Evolutionary conservation across 164 flowering plant genomes (phyloP).

Genomic region (Macadamia integrifolia): DNA sequence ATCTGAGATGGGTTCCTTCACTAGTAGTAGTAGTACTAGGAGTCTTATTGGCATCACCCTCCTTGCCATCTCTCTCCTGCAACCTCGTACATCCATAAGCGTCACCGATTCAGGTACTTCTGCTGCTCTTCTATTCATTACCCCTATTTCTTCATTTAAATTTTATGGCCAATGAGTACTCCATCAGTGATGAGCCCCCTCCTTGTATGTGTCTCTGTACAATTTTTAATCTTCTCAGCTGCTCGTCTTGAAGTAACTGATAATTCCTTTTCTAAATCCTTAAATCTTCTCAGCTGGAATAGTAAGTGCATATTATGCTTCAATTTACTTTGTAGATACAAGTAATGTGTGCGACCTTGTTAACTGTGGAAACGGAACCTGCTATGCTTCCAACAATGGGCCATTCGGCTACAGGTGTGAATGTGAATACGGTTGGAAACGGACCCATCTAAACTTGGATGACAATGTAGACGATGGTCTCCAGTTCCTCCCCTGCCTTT

Average conservation of each 20-base stretch:
- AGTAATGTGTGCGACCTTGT: slow-evolving; percentile 44
- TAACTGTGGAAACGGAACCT: slow-evolving; percentile 62
- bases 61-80: background rate
- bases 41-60: too few relatives aligned
- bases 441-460: slow-evolving; percentile 13
- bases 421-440: slow-evolving; percentile 62
- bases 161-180: background rate
- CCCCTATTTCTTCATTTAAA: background rate
- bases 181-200: too few relatives aligned
- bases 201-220: too few relatives aligned
- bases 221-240: too few relatives aligned
- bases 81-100: background rate
- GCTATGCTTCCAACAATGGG: slow-evolving; percentile 32
- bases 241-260: too few relatives aligned
- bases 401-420: slow-evolving; percentile 37
- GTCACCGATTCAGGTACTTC: background rate
- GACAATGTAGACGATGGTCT: slow-evolving; percentile 13
- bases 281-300: too few relatives aligned
- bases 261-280: too few relatives aligned
- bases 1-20: background rate
- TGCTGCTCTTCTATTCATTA: background rate
- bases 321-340: slow-evolving; percentile 12
- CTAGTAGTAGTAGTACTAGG: too few relatives aligned
- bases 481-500: slow-evolving; percentile 36
- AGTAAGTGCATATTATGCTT: too few relatives aligned